Percentiles rank a stretch among this genome's conserved stretches.
Evolutionary conservation across 1,284 basidiomycete species (phyloP).

Genomic region (Puccinia hordei): DNA sequence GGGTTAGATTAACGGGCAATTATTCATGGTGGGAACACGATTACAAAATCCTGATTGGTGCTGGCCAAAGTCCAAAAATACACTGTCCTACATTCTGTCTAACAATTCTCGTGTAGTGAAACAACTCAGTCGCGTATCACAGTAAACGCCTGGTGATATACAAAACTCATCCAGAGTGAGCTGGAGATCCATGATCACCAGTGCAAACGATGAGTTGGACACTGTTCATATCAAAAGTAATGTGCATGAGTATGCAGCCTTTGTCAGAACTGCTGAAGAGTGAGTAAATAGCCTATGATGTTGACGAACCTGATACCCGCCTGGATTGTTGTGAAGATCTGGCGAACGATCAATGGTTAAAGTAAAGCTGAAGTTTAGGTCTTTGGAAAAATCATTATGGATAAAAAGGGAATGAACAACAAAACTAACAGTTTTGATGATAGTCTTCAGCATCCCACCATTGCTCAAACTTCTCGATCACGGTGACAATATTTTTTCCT

Average conservation of each 20-base stretch:
- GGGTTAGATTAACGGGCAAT: too few relatives aligned
- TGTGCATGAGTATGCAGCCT: background rate
- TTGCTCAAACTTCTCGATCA: conserved; percentile 67
- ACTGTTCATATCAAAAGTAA: conserved; percentile 67
- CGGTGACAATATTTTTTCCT: conserved; percentile 75
- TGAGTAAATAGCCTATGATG: background rate
- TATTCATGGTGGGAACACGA: too few relatives aligned
- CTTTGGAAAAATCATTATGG: background rate
- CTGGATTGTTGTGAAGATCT: conserved; percentile 47
- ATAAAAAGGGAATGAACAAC: background rate
- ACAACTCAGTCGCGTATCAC: background rate
- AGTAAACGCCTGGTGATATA: background rate
- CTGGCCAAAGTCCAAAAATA: too few relatives aligned
- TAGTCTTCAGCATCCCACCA: conserved; percentile 84
- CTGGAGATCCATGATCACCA: conserved; percentile 60
- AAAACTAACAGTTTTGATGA: conserved; percentile 61
- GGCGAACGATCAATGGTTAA: background rate
- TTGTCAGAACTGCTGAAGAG: background rate
- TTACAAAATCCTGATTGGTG: too few relatives aligned
- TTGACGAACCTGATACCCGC: conserved; percentile 44
- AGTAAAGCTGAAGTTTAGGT: background rate
- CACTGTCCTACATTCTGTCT: too few relatives aligned
- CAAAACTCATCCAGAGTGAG: background rate
- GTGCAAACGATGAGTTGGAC: conserved; percentile 65
- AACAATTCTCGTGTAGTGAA: too few relatives aligned